Base-by-base conservation (phyloP, 2,329 filamentous ascomycete genomes). In the Shiraia bambusicola region DNA sequence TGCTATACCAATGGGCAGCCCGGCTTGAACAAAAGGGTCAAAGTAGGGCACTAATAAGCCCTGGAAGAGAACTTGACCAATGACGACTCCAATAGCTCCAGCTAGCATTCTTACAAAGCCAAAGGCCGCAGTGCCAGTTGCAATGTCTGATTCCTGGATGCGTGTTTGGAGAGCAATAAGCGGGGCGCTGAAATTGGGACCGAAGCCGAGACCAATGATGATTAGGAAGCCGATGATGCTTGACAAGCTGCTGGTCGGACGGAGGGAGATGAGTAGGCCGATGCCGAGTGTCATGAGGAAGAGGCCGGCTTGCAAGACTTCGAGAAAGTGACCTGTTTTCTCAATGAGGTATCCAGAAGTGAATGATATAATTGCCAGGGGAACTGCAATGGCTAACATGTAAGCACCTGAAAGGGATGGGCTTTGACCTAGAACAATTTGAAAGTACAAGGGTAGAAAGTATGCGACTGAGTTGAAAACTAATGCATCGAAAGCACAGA, bases 381-480 rank as follows among this genome's bases (percentile, higher is more conserved):
- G 63, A 13, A 71, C 45, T 0, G 63, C 80, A 19, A 83, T 75
- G 0, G 85, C 82, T 1, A 88, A 72, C 30, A 86, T 74, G 19
- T 83, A 76, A 0, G 84, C 50, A 42, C 75, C 76, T 0, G 81
- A 83, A 9, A 72, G 70, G 28, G 84, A 70, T 0, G 84, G 80
- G 0, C 74, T 75, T 1, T 76, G 76, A n/a, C 75, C 74, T 2
- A 83, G 76, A 0, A 84, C 83, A 9, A 82, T 76, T 62, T 91
- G 87, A 45, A 88, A 87, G 66, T 86, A 89, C 0, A 89, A 73
- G 0, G 87, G 87, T 1, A 90, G 70, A 54, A 86, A 90, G 65
- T 87, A 90, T 27, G 81, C 79, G 1, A 77, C 74, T 0, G 77
- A 82, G 41, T 86, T 83, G 63, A 85, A 86, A 25, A 81, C 77